These are phyloP conservation scores for Balansia obtecta DNA, from an alignment of 2,329 filamentous ascomycete species.

Conservation along the genomic window DNA sequence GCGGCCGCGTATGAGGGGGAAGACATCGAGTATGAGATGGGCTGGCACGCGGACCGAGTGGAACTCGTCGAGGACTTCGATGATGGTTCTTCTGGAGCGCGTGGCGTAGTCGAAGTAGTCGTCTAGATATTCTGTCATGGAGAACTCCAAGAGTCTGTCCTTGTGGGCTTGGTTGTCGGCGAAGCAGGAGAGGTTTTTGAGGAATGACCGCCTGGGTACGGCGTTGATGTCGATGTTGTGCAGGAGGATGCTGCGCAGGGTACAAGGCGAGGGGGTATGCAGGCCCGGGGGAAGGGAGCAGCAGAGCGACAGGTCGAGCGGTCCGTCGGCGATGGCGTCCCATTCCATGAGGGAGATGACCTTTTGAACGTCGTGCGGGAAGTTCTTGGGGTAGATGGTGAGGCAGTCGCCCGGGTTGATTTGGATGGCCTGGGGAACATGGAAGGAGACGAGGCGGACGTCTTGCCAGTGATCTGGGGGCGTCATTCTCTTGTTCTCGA, in stretches of 20 bases:
- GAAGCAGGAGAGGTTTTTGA: conserved; percentile 65
- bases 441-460: conserved; percentile 66
- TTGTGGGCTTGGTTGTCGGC: conserved; percentile 60
- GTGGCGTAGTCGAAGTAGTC: conserved; percentile 96
- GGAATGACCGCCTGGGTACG: conserved; percentile 80
- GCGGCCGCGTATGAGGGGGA: conserved; percentile 75
- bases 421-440: conserved; percentile 18
- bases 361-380: conserved; percentile 62
- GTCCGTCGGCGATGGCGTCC: conserved; percentile 57
- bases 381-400: conserved; percentile 79
- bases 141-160: conserved; percentile 75
- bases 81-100: conserved; percentile 74
- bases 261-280: conserved; percentile 32
- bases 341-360: conserved; percentile 73
- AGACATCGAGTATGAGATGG: conserved; percentile 55
- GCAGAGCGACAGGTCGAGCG: conserved; percentile 39
- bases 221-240: conserved; percentile 82
- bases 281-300: conserved; percentile 23
- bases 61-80: conserved; percentile 90
- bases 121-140: conserved; percentile 65
- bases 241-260: conserved; percentile 63
- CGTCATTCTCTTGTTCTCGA: conserved; percentile 61
- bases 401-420: conserved; percentile 66
- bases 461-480: conserved; percentile 80
- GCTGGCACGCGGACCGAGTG: conserved; percentile 71